These are phyloP conservation scores for Gnaphalium uliginosum DNA, from an alignment of 129 eudicot species.

Conservation along the genomic window DNA sequence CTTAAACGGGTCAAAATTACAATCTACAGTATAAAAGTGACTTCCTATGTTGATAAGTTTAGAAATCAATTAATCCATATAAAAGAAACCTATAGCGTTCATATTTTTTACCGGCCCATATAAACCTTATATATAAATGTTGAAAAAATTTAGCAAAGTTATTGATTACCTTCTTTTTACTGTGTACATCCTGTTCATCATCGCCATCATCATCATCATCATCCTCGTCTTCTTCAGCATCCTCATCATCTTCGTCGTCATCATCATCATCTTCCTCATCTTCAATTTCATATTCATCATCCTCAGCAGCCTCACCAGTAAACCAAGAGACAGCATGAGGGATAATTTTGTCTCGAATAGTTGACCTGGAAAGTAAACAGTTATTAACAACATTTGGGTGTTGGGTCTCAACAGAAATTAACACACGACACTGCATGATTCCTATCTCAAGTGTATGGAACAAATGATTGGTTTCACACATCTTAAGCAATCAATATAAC, in stretches of 20 bases:
- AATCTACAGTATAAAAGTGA: neutral
- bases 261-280: slow-evolving; percentile 60
- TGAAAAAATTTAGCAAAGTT: neutral
- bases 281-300: slow-evolving; percentile 59
- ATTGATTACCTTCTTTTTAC: slow-evolving; percentile 50
- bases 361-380: slow-evolving; percentile 48
- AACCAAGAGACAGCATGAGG: slow-evolving; percentile 99
- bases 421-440: slow-evolving; percentile 15
- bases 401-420: neutral
- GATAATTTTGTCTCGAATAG: slow-evolving; percentile 89
- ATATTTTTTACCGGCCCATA: neutral
- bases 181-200: slow-evolving; percentile 30
- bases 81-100: neutral
- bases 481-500: slow-evolving; percentile 6
- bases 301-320: slow-evolving; percentile 81
- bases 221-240: slow-evolving; percentile 43
- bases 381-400: neutral
- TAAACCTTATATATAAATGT: neutral
- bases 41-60: neutral
- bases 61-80: neutral
- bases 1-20: neutral
- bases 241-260: slow-evolving; percentile 46
- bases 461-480: neutral
- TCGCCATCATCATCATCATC: slow-evolving; percentile 44
- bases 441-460: slow-evolving; percentile 22